Evolutionary conservation across 177 flowering plant species (phyloP).

Genomic region (Tripterygium wilfordii): DNA sequence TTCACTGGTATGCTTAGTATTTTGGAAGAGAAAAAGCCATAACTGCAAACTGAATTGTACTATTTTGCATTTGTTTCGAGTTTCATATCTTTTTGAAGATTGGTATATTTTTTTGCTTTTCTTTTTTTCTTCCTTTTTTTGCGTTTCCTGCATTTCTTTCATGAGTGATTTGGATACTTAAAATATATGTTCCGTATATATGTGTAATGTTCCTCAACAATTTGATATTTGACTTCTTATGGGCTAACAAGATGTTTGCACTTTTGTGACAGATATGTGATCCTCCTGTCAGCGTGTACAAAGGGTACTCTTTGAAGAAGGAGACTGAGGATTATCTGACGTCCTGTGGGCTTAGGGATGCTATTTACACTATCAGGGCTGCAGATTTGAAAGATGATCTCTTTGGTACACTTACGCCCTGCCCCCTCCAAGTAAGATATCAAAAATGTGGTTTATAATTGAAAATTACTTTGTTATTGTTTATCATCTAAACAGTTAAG

Average conservation of each 20-base stretch:
- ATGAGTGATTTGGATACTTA: no score
- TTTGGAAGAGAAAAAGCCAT: no score
- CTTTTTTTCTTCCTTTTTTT: no score
- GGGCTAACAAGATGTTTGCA: conserved; percentile 1
- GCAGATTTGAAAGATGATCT: conserved; percentile 63
- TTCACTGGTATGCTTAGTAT: no score
- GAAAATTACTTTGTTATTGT: background rate
- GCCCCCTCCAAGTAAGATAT: conserved; percentile 57
- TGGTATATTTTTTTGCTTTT: no score
- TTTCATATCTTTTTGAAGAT: no score
- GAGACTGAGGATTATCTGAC: conserved; percentile 65
- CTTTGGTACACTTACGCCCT: conserved; percentile 65
- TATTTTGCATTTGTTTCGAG: no score
- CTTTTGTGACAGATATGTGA: conserved; percentile 52
- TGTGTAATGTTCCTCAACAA: no score
- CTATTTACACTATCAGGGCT: conserved; percentile 65
- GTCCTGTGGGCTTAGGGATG: conserved; percentile 69
- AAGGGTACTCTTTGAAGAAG: conserved; percentile 64
- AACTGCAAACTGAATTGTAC: no score
- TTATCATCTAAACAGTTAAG: no score
- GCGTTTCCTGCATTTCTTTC: no score
- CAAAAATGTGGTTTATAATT: background rate
- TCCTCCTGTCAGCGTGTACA: conserved; percentile 80
- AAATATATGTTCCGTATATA: no score
- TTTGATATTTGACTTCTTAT: background rate